phyloP scores from a whole-genome alignment of 345 rosid genomes.

The Salix purpurea region DNA sequence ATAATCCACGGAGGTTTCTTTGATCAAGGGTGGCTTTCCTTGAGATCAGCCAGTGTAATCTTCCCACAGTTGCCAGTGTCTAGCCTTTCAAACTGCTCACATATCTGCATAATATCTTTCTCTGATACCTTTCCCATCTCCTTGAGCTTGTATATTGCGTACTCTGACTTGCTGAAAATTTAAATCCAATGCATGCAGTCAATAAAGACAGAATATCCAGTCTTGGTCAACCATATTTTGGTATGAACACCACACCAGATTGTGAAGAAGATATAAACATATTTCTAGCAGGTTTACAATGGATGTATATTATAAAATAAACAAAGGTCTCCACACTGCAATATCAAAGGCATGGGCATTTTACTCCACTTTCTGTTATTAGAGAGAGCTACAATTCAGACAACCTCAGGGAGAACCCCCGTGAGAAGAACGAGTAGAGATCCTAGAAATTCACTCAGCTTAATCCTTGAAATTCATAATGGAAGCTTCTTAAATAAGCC shows the following conservation, averaged over 20 bases:
- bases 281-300: neutral
- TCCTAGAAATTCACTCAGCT: neutral
- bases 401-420: neutral
- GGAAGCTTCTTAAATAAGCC: neutral
- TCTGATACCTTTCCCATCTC: conserved; percentile 68
- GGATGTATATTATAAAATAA: neutral
- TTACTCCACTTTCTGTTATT: neutral
- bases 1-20: neutral
- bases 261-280: neutral
- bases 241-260: neutral
- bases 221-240: neutral
- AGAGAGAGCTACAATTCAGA: neutral
- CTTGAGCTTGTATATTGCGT: conserved; percentile 71
- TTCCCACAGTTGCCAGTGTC: conserved; percentile 68
- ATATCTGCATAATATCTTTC: conserved; percentile 55
- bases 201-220: neutral
- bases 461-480: neutral
- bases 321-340: neutral
- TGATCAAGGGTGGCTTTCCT: conserved; percentile 31
- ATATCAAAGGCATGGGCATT: neutral
- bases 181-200: neutral
- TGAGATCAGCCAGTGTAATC: conserved; percentile 70
- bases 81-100: conserved; percentile 56
- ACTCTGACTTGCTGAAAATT: conserved; percentile 61
- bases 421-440: neutral